phyloP scores from a whole-genome alignment of 345 rosid species.

The Salix dunnii region DNA sequence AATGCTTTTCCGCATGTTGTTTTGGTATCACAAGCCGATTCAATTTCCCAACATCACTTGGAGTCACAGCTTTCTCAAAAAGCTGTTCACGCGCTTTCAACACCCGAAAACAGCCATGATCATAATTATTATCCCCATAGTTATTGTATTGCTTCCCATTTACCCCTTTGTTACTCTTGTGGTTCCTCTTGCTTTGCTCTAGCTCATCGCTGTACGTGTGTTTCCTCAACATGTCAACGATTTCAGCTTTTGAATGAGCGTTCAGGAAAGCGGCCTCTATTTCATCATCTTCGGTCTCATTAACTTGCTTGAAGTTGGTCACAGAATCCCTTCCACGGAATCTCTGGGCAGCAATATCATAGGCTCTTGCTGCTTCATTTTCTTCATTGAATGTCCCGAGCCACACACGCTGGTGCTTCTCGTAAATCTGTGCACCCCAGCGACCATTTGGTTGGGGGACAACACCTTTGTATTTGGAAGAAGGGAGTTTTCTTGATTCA shows the following conservation, averaged over 20 bases:
- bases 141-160: not conserved
- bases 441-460: slow-evolving; percentile 97
- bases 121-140: not conserved
- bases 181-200: slow-evolving; percentile 60
- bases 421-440: slow-evolving; percentile 98
- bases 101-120: not conserved
- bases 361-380: slow-evolving; percentile 78
- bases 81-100: slow-evolving; percentile 54
- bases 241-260: slow-evolving; percentile 76
- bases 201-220: slow-evolving; percentile 76
- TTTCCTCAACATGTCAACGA: slow-evolving; percentile 86
- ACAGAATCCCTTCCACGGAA: slow-evolving; percentile 91
- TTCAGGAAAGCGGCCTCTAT: slow-evolving; percentile 50
- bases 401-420: slow-evolving; percentile 94
- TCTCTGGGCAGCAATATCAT: slow-evolving; percentile 73
- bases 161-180: not conserved
- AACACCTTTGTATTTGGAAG: slow-evolving; percentile 88
- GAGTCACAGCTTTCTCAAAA: slow-evolving; percentile 84
- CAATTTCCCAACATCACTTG: slow-evolving; percentile 92
- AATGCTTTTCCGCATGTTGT: slow-evolving; percentile 66
- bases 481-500: slow-evolving; percentile 77
- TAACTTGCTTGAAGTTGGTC: slow-evolving; percentile 51
- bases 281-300: slow-evolving; percentile 30
- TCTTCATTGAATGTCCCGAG: slow-evolving; percentile 82
- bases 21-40: slow-evolving; percentile 93